Evolutionary conservation across 768 basidiomycete genomes (phyloP), one percentile per base, ranked within the genome.

Genomic region (Rhodotorula babjevae): DNA sequence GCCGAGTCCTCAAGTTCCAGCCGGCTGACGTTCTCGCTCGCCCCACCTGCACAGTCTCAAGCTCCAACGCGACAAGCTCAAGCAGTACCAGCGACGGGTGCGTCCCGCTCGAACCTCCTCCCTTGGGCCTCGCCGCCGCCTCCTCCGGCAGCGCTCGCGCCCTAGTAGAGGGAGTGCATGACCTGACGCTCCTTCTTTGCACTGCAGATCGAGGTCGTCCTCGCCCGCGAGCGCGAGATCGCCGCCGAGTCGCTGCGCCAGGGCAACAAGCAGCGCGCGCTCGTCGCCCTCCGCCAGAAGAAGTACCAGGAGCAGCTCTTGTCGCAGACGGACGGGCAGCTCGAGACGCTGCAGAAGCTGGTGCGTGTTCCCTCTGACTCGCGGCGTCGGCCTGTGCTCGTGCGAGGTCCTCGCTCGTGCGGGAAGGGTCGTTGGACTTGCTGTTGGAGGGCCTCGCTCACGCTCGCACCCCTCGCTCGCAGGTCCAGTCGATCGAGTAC

Each of bases 401-500:
- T 3, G 8, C 18, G 15, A 2, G 49, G 21, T 25, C 49, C 4
- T 49, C 23, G 49, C n/a, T n/a, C n/a, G 44, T 46, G 49, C 49
- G 18, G 23, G 49, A 27, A n/a, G 52, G 55, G 27, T 33, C 27
- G 19, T 59, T 16, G 8, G 3, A 3, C 46, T 16, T 21, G 5
- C 46, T 7, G 14, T 21, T 5, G 52, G 14, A 31, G 14, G 15
- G 18, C n/a, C 33, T 44, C 44, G 44, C 29, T 29, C 9, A 27
- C 40, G 3, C n/a, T 18, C 18, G n/a, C 29, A 29, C 65, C 5
- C 4, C 56, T 11, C 29, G 11, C 33, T 9, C 36, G 68, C 78
- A 99, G 95, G 93, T 97, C 36, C 91, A 92, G 8, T 91, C 90
- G 0, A 96, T 99, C 78, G 96, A 99, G 80, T 98, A 96, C 83